Base-by-base conservation (phyloP, 192 early-diverging fungal genomes). In the Endogone sp. region DNA sequence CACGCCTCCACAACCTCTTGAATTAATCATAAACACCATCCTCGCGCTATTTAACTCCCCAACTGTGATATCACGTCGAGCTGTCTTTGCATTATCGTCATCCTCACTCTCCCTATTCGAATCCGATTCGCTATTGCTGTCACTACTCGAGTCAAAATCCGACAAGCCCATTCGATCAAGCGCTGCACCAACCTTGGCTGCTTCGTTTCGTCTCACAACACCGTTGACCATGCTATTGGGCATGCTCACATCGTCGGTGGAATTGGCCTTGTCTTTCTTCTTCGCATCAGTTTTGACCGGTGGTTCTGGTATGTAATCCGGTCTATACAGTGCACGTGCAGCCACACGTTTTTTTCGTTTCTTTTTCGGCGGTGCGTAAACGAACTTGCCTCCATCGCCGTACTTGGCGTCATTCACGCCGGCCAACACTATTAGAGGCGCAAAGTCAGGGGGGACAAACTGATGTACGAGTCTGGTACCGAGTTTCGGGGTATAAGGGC, bases 351-450 rank as follows among this genome's bases (percentile, higher is more conserved):
- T 44, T 44, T 44, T 44, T 13, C 37, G 27, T 25, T 64, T 28
- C 28, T 60, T 44, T n/a, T 62, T 28, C 0, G 60, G 57, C 26
- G 72, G 72, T 22, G 65, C 30, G 23, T 74, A 74, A 10, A 62
- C 65, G 56, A 79, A 79, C 58, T 79, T 79, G 21, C 77, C 77
- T 25, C 77, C 77, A 26, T 66, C 37, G n/a, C 57, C 59, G 29
- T 79, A 79, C 37, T 79, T 79, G n/a, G 77, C 65, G 65, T 74
- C 70, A 25, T 79, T 68, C 10, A 79, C 73, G 9, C 62, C 32
- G 29, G 56, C 60, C 11, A 62, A 31, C 2, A 74, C 32, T 6
- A 62, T 24, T 21, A 79, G 29, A 21, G 77, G 77, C 6, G 77
- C 72, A 65, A 74, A 74, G 27, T 71, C 62, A 3, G 77, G 69